Percentiles rank a stretch among this genome's conserved stretches.
Evolutionary conservation across 2,329 filamentous ascomycete genomes (phyloP).

Genomic region (Aureobasidium lini): DNA sequence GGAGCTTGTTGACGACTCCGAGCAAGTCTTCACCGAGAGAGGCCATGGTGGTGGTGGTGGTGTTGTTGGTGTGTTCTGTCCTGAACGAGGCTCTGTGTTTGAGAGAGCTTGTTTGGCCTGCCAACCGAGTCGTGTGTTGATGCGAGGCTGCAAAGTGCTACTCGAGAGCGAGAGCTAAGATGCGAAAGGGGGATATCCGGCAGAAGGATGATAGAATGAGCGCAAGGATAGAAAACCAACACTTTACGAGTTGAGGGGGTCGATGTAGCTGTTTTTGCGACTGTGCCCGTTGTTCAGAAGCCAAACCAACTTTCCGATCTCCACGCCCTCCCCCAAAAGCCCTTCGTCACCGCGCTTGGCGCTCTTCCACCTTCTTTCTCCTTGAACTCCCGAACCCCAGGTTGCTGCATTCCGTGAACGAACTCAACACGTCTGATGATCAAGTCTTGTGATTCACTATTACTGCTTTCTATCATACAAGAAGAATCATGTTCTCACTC

Average conservation of each 20-base stretch:
- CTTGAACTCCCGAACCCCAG: neutral
- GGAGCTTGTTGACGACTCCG: constrained; percentile 92
- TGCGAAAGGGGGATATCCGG: neutral
- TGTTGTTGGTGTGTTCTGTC: neutral
- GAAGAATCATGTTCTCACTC: neutral
- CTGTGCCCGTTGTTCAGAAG: constrained; percentile 8
- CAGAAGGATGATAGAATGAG: neutral
- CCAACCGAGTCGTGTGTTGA: neutral
- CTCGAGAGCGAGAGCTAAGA: neutral
- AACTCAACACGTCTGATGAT: neutral
- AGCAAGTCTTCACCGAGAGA: constrained; percentile 93
- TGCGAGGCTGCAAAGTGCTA: neutral
- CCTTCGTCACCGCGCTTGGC: constrained; percentile 6
- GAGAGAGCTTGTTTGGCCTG: constrained; percentile 5
- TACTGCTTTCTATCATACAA: neutral
- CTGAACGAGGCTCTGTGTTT: neutral
- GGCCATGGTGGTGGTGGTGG: constrained; percentile 55
- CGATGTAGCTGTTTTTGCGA: constrained; percentile 1
- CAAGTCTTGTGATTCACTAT: neutral
- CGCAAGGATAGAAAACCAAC: neutral
- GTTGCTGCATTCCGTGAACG: neutral
- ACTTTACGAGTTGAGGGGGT: neutral
- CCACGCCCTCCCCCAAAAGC: neutral
- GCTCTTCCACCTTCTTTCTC: neutral
- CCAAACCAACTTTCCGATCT: constrained; percentile 6